A percentile compares a stretch with the other conserved stretches of the same genome.
Conservation (phyloP, 176 grass and related monocot genomes). For the Eragrostis curvula region DNA sequence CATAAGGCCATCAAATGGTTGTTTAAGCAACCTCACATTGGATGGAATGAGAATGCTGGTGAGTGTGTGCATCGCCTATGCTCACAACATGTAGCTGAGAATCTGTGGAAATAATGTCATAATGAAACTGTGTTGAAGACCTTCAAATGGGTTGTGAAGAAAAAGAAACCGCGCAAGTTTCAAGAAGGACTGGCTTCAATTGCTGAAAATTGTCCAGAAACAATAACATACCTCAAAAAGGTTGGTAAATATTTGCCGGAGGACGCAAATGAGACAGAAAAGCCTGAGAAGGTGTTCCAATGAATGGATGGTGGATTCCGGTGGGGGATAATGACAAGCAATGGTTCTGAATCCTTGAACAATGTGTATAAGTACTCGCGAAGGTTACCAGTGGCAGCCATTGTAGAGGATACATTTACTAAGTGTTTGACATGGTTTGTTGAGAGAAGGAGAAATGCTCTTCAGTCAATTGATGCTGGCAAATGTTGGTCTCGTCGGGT, state of each 20-base stretch:
- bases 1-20: slow-evolving; percentile 18
- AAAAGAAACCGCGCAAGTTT: not conserved
- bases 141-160: not conserved
- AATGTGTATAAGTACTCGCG: slow-evolving; percentile 15
- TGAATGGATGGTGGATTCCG: not conserved
- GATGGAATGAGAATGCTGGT: not conserved
- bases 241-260: not conserved
- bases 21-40: not conserved
- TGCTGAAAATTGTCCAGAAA: not conserved
- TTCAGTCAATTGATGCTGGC: too few relatives aligned
- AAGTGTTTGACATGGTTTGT: too few relatives aligned
- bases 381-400: not conserved
- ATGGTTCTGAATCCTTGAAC: not conserved
- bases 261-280: not conserved
- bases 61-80: not conserved
- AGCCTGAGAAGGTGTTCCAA: not conserved
- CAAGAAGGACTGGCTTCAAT: not conserved
- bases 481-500: too few relatives aligned
- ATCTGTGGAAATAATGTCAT: not conserved
- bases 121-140: not conserved
- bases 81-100: slow-evolving; percentile 12
- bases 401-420: slow-evolving; percentile 1
- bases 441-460: too few relatives aligned
- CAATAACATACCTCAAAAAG: slow-evolving; percentile 10
- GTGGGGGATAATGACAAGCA: slow-evolving; percentile 27